Evolutionary conservation across 1,284 basidiomycete species (phyloP).

Genomic region (Termitomyces sp.): DNA sequence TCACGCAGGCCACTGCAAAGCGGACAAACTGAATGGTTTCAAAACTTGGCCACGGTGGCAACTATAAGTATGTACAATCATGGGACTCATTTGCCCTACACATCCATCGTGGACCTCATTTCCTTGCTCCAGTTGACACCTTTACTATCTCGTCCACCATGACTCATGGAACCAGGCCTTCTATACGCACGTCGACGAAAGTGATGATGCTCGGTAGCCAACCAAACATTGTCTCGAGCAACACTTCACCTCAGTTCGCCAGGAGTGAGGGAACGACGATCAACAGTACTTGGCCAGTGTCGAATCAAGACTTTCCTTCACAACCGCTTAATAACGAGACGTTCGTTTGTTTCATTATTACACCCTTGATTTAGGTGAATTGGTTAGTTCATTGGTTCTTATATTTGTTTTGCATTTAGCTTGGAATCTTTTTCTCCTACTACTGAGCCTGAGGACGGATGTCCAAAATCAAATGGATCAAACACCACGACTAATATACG

Average conservation of each 20-base stretch:
- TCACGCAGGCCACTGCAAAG: conserved; percentile 1
- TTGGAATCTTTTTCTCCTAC: too few relatives aligned
- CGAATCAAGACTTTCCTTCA: not conserved
- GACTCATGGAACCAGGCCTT: not conserved
- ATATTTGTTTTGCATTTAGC: not conserved
- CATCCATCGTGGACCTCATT: too few relatives aligned
- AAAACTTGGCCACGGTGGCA: not conserved
- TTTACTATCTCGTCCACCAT: too few relatives aligned
- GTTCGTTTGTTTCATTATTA: not conserved
- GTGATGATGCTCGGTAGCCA: not conserved
- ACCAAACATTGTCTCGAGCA: not conserved
- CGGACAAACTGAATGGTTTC: not conserved
- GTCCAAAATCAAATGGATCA: too few relatives aligned
- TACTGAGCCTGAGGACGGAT: too few relatives aligned
- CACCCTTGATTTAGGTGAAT: not conserved
- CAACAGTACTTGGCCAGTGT: not conserved
- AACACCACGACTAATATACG: too few relatives aligned
- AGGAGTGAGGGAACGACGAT: not conserved
- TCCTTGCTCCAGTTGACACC: too few relatives aligned
- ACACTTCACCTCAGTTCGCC: not conserved
- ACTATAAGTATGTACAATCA: conserved; percentile 1
- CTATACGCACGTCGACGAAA: too few relatives aligned
- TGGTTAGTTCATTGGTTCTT: not conserved
- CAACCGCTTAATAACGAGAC: not conserved
- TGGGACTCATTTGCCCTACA: too few relatives aligned